Conservation (phyloP, 2,329 filamentous ascomycete genomes). For the Penicillium thymicola region DNA sequence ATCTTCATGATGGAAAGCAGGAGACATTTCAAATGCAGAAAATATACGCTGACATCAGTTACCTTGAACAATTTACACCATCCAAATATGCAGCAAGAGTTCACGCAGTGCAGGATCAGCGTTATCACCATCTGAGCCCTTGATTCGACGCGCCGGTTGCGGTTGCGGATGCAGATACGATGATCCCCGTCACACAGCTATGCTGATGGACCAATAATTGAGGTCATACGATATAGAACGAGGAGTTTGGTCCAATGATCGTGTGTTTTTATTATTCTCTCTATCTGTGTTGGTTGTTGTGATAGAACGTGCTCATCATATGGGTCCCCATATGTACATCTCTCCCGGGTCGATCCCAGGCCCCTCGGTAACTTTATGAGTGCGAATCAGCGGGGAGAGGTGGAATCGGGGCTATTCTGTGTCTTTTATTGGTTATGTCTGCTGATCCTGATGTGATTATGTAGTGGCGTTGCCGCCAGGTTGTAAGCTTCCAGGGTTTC, state of each 20-base stretch:
- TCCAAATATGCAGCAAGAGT: not conserved
- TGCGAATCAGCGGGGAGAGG: not conserved
- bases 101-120: constrained; percentile 10
- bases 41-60: not conserved
- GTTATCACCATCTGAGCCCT: not conserved
- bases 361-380: not conserved
- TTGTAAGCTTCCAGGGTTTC: not conserved
- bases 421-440: constrained; percentile 4
- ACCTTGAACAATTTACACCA: not conserved
- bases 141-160: constrained; percentile 12
- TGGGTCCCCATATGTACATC: not conserved
- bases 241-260: not conserved
- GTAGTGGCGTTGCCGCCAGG: constrained; percentile 2
- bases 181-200: not conserved
- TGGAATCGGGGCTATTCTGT: not conserved
- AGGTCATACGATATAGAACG: not conserved
- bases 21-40: not conserved
- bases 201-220: not conserved
- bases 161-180: not conserved
- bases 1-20: constrained; percentile 1
- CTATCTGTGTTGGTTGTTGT: not conserved
- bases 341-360: not conserved
- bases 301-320: not conserved
- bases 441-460: constrained; percentile 1
- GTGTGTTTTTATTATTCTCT: not conserved